Percentiles rank a stretch among this genome's conserved stretches.
Conservation (phyloP, 192 early-diverging fungal species). For the Thamnidium elegans region DNA sequence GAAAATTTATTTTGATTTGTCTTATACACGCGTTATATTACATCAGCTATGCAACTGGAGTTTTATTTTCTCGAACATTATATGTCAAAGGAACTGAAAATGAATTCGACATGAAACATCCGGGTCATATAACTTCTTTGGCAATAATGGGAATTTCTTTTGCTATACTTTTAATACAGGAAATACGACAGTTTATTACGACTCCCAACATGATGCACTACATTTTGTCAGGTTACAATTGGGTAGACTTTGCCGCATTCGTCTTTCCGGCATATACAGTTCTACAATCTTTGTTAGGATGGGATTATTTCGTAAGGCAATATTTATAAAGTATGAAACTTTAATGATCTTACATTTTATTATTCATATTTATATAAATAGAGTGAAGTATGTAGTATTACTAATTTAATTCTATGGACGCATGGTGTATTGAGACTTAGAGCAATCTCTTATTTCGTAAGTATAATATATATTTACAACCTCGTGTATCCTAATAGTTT, state of each 20-base stretch:
- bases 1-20: neutral
- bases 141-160: constrained; percentile 1
- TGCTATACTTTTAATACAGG: neutral
- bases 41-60: neutral
- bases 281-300: neutral
- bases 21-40: constrained; percentile 10
- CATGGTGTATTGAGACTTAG: constrained; percentile 11
- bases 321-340: too few species aligned
- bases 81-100: neutral
- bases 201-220: constrained; percentile 3
- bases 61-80: neutral
- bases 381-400: neutral
- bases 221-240: too few species aligned
- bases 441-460: constrained; percentile 9
- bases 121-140: neutral
- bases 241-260: neutral
- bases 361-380: neutral
- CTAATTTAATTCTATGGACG: constrained; percentile 8
- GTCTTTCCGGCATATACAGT: too few species aligned
- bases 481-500: neutral
- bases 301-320: neutral
- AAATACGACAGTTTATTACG: neutral
- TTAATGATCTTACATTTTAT: too few species aligned
- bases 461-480: too few species aligned
- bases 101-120: neutral